Percentiles rank a stretch among this genome's conserved stretches.
phyloP scores from a whole-genome alignment of 2,329 filamentous ascomycete genomes.

The Thielaviopsis populi region DNA sequence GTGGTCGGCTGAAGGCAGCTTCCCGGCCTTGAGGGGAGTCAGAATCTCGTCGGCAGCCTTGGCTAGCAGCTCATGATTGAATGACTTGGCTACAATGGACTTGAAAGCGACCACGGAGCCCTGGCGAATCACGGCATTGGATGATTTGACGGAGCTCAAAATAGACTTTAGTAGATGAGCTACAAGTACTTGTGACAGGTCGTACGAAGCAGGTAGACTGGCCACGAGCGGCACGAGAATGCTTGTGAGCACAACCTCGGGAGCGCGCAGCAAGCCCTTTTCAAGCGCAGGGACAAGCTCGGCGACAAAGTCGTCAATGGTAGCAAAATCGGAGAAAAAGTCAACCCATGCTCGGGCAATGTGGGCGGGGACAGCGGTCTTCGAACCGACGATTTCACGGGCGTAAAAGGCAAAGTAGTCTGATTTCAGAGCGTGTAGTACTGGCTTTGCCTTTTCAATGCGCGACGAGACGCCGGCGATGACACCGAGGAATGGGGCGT shows the following conservation, averaged over 20 bases:
- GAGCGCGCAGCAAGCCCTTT: conserved; percentile 74
- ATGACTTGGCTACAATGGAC: conserved; percentile 47
- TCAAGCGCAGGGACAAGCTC: conserved; percentile 71
- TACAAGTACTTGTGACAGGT: conserved; percentile 61
- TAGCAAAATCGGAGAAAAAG: conserved; percentile 67
- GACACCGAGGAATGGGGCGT: conserved; percentile 67
- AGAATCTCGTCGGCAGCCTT: conserved; percentile 66
- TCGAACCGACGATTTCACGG: conserved; percentile 71
- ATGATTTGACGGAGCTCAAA: conserved; percentile 81
- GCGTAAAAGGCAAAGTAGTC: conserved; percentile 70
- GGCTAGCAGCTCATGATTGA: conserved; percentile 41
- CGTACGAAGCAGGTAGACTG: conserved; percentile 53
- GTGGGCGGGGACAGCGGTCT: conserved; percentile 53
- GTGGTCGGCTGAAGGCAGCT: conserved; percentile 73
- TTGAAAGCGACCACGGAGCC: conserved; percentile 64
- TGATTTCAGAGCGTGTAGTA: conserved; percentile 47
- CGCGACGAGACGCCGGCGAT: conserved; percentile 76
- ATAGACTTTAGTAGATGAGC: conserved; percentile 69
- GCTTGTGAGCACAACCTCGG: conserved; percentile 74
- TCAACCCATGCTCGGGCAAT: conserved; percentile 59
- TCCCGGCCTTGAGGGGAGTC: conserved; percentile 64
- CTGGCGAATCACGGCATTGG: conserved; percentile 60
- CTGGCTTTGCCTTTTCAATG: conserved; percentile 44
- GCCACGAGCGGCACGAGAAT: conserved; percentile 58
- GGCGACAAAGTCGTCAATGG: conserved; percentile 56